A percentile compares a stretch with the other conserved stretches of the same genome.
Conservation (phyloP, 2,329 filamentous ascomycete genomes). For the Paramyrothecium sp. region DNA sequence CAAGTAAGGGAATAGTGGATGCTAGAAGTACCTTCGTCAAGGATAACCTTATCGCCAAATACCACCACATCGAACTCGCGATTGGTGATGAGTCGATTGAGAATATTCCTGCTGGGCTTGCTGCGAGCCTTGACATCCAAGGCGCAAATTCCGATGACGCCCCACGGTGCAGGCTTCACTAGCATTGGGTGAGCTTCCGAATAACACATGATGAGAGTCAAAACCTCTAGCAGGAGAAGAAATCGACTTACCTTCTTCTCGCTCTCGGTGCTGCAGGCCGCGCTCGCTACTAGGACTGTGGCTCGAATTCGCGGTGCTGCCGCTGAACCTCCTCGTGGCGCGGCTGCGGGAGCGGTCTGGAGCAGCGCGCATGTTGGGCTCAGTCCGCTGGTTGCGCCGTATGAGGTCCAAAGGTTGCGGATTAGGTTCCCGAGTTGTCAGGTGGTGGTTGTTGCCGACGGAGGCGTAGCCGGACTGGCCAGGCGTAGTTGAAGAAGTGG, state of each 20-base stretch:
- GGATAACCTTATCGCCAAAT: conserved; percentile 97
- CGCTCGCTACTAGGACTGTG: conserved; percentile 76
- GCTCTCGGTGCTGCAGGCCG: conserved; percentile 51
- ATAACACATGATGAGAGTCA: too few relatives aligned
- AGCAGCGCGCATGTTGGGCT: conserved; percentile 40
- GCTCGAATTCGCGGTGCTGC: conserved; percentile 78
- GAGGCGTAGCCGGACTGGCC: conserved; percentile 38
- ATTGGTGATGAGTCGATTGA: conserved; percentile 87
- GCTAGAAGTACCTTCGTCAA: conserved; percentile 71
- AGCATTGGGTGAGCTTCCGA: background rate
- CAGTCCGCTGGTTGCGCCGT: conserved; percentile 38
- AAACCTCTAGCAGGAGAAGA: background rate
- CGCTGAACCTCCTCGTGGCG: conserved; percentile 74
- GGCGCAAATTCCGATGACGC: conserved; percentile 88
- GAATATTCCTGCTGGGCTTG: conserved; percentile 94
- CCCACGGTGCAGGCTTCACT: conserved; percentile 58
- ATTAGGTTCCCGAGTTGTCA: conserved; percentile 42
- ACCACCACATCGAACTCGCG: conserved; percentile 95
- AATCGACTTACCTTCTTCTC: conserved; percentile 47
- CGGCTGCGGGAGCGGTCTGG: conserved; percentile 64
- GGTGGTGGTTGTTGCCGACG: conserved; percentile 39
- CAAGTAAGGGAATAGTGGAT: background rate
- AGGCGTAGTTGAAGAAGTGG: conserved; percentile 41
- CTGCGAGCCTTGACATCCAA: conserved; percentile 94
- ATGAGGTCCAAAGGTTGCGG: conserved; percentile 42